Base-by-base conservation (phyloP, 768 basidiomycete species). In the Mycena polygramma region DNA sequence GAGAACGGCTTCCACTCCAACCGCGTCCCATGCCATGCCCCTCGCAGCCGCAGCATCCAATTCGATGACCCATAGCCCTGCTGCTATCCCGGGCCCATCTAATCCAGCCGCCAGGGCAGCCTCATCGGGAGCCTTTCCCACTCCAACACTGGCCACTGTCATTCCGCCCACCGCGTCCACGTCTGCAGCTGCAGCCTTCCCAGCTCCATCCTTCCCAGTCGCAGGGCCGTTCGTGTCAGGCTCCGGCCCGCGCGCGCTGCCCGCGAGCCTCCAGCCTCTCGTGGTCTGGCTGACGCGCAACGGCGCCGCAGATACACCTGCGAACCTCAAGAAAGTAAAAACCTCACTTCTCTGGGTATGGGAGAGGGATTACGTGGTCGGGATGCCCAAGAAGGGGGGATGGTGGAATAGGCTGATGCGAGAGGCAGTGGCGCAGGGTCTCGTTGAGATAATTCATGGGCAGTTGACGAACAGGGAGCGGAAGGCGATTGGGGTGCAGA, bases 401-500 rank as follows among this genome's bases (percentile, higher is more conserved):
- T 30, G 30, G 30, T 30, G 30, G 30, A 30, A 2, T 30, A 2
- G 30, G 30, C 30, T 30, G 30, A 2, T 30, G 30, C 30, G 6
- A 6, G 54, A 68, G 57, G 61, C 68, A 24, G 61, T 51, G 19
- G 60, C 24, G 1, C 2, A 26, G 9, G 54, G 61, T 13, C 54
- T 69, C 53, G 35, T 69, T 26, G 68, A 52, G n/a, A n/a, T 69
- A 8, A 55, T 51, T 37, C 63, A 69, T 55, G 51, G 7, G 46
- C 22, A 62, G 30, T 17, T 57, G 19, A 37, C 43, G 41, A 62
- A 62, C 45, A 57, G 51, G 61, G 22, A 48, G 45, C 55, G 54
- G 24, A 35, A 39, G 43, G 66, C 59, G 45, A 39, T 51, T 59
- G 59, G 66, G 30, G 59, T 55, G 59, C 54, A 13, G 37, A 69